Conservation (phyloP, 2,329 filamentous ascomycete genomes). For the Apiospora kogelbergensis region DNA sequence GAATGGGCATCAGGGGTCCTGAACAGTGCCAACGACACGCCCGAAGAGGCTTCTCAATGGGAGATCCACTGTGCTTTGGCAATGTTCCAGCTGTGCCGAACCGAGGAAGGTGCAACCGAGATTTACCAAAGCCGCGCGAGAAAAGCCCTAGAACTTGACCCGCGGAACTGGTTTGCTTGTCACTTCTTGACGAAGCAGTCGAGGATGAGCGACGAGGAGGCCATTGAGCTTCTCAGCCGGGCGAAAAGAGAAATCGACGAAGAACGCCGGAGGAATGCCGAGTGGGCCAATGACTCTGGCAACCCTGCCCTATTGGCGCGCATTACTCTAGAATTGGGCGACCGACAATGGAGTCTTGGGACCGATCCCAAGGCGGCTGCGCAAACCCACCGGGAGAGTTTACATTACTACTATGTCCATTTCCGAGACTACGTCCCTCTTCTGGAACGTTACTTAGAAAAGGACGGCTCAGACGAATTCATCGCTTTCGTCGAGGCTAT, state of each 20-base stretch:
- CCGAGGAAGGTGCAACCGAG: constrained; percentile 20
- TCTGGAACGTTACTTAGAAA: constrained; percentile 23
- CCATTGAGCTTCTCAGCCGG: constrained; percentile 23
- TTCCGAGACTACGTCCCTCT: constrained; percentile 25
- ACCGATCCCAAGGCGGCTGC: constrained; percentile 23
- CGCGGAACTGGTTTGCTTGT: constrained; percentile 30
- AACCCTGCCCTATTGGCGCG: constrained; percentile 30
- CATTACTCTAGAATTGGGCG: constrained; percentile 29
- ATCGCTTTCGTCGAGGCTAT: constrained; percentile 28
- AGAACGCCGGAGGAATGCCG: constrained; percentile 15
- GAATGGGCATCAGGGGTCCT: constrained; percentile 23
- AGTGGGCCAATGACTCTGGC: constrained; percentile 21
- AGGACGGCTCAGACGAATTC: constrained; percentile 22
- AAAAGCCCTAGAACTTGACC: constrained; percentile 27
- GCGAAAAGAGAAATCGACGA: constrained; percentile 27
- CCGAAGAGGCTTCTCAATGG: constrained; percentile 25
- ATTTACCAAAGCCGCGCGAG: constrained; percentile 25
- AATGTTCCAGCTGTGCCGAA: constrained; percentile 26
- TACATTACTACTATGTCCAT: constrained; percentile 28
- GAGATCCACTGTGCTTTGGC: constrained; percentile 30
- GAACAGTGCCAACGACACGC: constrained; percentile 19
- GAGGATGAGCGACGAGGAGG: constrained; percentile 23
- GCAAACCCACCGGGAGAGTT: constrained; percentile 27
- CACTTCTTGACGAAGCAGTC: constrained; percentile 29
- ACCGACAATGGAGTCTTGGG: constrained; percentile 28